Base-by-base conservation (phyloP, 345 rosid genomes). In the Jatropha curcas region DNA sequence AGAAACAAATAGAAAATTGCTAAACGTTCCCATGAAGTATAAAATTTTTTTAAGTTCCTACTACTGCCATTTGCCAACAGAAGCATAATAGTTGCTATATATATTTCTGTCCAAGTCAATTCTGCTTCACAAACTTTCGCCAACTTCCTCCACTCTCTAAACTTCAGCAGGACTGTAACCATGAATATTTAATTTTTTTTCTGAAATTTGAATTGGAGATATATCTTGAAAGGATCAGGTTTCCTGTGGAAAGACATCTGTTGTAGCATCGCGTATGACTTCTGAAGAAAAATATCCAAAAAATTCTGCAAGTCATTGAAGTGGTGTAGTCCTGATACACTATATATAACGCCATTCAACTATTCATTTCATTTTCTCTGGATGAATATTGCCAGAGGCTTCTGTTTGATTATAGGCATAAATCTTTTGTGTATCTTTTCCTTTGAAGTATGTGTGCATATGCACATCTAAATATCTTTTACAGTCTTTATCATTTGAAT, bases 151-250 rank as follows among this genome's bases (percentile, higher is more conserved):
- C n/a, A 20, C 0, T 45, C 14, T 24, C 4, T 2, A 73, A n/a
- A 63, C 53, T 72, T 63, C 45, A 43, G 46, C 10, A 41, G 24
- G 60, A 34, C 12, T 46, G 12, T 13, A 33, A 22, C 34, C 46
- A 31, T 34, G 17, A 64, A 62, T n/a, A 12, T 22, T 50, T 1
- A 41, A 41, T 41, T 35, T 27, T 2, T n/a, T 71, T 46, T 45
- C 31, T 33, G 31, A n/a, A 12, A 27, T 20, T 51, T 12, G 17
- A 55, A 13, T 20, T 30, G 56, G 56, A 24, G 43, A 30, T 7
- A 55, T 65, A 53, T 55, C 33, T 27, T 73, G 41, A 73, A 31
- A 41, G 65, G 45, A 58, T 43, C 43, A 56, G 71, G 55, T 14
- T 13, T 24, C 34, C 1, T 65, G 17, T 24, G 58, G 60, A 50